Evolutionary conservation across 2,329 filamentous ascomycete species (phyloP).

Genomic region (Trichoderma sp.): DNA sequence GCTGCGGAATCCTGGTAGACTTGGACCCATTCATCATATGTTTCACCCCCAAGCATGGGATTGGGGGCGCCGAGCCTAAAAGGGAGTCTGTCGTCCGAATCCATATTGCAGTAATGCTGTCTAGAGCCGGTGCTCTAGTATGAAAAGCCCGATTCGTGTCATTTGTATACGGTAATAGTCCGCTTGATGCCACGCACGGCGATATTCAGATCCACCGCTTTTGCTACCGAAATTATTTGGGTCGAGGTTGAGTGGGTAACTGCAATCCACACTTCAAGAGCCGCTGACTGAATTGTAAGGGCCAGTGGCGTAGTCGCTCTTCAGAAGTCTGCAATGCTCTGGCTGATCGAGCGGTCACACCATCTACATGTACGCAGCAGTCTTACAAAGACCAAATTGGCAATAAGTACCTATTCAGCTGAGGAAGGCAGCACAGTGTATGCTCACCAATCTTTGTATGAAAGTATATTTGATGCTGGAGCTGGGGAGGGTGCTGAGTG

Average conservation of each 20-base stretch:
- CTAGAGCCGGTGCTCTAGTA: not conserved
- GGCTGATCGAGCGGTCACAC: not conserved
- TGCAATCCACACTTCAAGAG: not conserved
- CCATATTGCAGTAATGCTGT: not conserved
- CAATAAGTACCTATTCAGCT: not conserved
- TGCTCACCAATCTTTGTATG: not conserved
- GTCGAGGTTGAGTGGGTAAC: not conserved
- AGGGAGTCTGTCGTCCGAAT: not conserved
- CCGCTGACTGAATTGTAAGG: not conserved
- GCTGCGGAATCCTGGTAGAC: no score
- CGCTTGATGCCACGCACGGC: not conserved
- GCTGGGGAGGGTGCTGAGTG: not conserved
- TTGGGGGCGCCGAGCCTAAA: not conserved
- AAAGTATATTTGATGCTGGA: not conserved
- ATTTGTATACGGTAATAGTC: not conserved
- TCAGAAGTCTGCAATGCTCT: not conserved
- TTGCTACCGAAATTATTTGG: not conserved
- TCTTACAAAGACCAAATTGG: not conserved
- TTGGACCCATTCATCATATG: not conserved
- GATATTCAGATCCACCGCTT: not conserved
- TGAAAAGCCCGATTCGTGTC: not conserved
- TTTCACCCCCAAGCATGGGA: conserved; percentile 1
- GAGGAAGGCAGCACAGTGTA: not conserved
- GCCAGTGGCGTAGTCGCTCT: not conserved
- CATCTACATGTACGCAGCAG: not conserved